Evolutionary conservation across 2,329 filamentous ascomycete species (phyloP).

Genomic region (Pseudofabraea citricarpa): DNA sequence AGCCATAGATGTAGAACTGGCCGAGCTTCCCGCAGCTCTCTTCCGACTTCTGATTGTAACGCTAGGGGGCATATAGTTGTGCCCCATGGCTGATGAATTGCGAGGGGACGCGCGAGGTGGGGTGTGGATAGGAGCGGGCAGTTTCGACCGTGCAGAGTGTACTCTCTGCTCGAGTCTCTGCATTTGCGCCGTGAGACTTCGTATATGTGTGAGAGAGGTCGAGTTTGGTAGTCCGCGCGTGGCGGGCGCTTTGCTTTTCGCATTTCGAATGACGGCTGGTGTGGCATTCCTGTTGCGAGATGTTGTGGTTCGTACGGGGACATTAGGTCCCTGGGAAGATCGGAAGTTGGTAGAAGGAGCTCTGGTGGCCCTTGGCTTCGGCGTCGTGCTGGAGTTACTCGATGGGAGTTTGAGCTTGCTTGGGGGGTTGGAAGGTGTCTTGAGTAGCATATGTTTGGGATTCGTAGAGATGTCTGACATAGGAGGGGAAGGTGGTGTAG

Average conservation of each 20-base stretch:
- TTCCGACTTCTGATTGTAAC: conserved; percentile 66
- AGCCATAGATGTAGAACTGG: conserved; percentile 21
- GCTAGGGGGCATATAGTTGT: conserved; percentile 45
- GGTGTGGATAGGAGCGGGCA: conserved; percentile 74
- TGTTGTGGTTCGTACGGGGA: conserved; percentile 9
- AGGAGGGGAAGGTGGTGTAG: conserved; percentile 88
- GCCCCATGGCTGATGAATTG: conserved; percentile 33
- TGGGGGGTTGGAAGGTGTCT: conserved; percentile 24
- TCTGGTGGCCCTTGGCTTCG: conserved; percentile 37
- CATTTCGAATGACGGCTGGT: conserved; percentile 31
- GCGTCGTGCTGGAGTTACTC: conserved; percentile 47
- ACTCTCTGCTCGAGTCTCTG: conserved; percentile 92
- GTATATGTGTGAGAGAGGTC: conserved; percentile 84
- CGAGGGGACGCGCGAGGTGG: conserved; percentile 80
- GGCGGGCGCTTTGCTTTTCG: conserved; percentile 36
- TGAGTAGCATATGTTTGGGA: conserved; percentile 13
- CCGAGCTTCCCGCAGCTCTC: conserved; percentile 51
- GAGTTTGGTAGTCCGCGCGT: conserved; percentile 43
- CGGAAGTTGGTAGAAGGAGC: conserved; percentile 16
- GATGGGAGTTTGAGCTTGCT: conserved; percentile 51
- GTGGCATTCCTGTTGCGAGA: conserved; percentile 24
- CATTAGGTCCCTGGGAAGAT: conserved; percentile 18
- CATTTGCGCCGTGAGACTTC: conserved; percentile 93
- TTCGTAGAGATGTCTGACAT: conserved; percentile 74
- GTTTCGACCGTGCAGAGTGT: conserved; percentile 83